Percentiles rank a stretch among this genome's conserved stretches.
These are phyloP conservation scores for Ophiostoma populinum DNA, from an alignment of 2,329 filamentous ascomycete genomes.

Conservation along the genomic window DNA sequence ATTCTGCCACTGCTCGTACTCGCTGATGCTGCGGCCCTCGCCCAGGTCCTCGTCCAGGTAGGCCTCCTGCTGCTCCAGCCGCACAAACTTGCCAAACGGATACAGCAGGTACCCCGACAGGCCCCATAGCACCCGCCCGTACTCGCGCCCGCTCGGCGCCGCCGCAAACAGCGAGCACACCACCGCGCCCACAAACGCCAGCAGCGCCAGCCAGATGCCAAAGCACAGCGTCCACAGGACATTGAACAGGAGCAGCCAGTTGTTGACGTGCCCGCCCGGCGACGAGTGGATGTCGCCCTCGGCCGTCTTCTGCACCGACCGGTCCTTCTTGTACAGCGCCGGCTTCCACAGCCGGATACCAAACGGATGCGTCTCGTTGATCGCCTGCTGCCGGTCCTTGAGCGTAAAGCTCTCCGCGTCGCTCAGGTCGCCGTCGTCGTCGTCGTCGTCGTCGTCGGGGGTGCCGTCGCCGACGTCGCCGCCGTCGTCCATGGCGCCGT, in stretches of 20 bases:
- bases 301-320: conserved; percentile 89
- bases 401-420: conserved; percentile 96
- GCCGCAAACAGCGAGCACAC: conserved; percentile 69
- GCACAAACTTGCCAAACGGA: conserved; percentile 91
- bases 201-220: conserved; percentile 84
- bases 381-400: conserved; percentile 90
- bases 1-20: conserved; percentile 98
- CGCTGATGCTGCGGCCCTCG: conserved; percentile 89
- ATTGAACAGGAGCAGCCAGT: conserved; percentile 77
- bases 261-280: conserved; percentile 72
- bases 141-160: conserved; percentile 63
- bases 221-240: conserved; percentile 79
- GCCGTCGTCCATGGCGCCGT: conserved; percentile 20
- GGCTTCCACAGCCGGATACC: conserved; percentile 99
- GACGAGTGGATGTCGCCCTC: conserved; percentile 95
- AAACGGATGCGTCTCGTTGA: conserved; percentile 97
- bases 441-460: conserved; percentile 29
- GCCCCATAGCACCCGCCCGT: conserved; percentile 71
- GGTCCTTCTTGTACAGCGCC: conserved; percentile 90
- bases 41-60: conserved; percentile 91
- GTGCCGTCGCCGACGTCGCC: conserved; percentile 20
- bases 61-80: conserved; percentile 80
- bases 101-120: conserved; percentile 80
- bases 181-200: conserved; percentile 56
- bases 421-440: conserved; percentile 58